Conservation (phyloP, 1,284 basidiomycete species). For the Papiliotrema nemorosa region DNA sequence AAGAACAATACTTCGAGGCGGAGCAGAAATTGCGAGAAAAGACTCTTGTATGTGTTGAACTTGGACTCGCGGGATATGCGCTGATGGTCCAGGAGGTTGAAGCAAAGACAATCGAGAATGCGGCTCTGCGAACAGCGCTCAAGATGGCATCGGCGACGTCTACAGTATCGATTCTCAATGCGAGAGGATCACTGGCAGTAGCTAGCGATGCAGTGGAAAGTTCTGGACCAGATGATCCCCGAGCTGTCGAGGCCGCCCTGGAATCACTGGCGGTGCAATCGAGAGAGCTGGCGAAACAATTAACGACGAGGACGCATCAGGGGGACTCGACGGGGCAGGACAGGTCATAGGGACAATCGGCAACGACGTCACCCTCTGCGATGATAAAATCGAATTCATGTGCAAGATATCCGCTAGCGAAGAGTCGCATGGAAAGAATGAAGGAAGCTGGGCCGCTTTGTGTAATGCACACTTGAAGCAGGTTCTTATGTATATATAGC, state of each 20-base stretch:
- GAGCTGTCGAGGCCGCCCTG: slow-evolving; percentile 19
- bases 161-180: slow-evolving; percentile 6
- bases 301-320: slow-evolving; percentile 3
- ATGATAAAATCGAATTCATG: no score
- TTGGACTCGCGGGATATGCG: no score
- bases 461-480: no score
- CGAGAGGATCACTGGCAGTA: slow-evolving; percentile 5
- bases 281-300: slow-evolving; percentile 25
- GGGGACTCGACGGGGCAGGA: no score
- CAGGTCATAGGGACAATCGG: no score
- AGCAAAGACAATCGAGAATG: slow-evolving; percentile 15
- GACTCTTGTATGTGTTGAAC: slow-evolving; percentile 27
- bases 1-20: slow-evolving; percentile 22
- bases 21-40: slow-evolving; percentile 28
- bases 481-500: no score
- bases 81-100: slow-evolving; percentile 11
- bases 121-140: slow-evolving; percentile 14
- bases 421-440: no score
- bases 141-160: background rate
- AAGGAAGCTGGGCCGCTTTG: no score
- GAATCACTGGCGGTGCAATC: slow-evolving; percentile 15
- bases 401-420: no score
- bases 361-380: no score
- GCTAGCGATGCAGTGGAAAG: background rate
- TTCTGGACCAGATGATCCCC: background rate